Percentiles rank a stretch among this genome's conserved stretches.
phyloP scores from a whole-genome alignment of 2,329 filamentous ascomycete species.

The Malbranchea cinnamomea region DNA sequence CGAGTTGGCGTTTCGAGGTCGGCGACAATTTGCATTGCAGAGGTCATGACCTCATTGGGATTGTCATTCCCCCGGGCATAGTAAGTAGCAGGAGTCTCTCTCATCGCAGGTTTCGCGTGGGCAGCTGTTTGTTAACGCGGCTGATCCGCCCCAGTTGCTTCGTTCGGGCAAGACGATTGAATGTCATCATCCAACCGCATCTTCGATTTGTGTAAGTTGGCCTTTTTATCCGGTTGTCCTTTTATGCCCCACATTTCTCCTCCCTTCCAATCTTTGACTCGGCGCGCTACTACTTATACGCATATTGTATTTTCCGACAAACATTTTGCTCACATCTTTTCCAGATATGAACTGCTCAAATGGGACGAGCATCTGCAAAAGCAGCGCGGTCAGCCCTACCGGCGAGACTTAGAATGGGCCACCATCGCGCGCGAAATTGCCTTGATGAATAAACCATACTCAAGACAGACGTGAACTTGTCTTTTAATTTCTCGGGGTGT shows the following conservation, averaged over 20 bases:
- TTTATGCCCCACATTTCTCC: too few relatives aligned
- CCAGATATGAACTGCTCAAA: conserved; percentile 68
- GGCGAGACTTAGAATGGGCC: conserved; percentile 79
- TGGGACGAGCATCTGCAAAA: conserved; percentile 71
- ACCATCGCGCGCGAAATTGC: conserved; percentile 82
- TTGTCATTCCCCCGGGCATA: conserved; percentile 86
- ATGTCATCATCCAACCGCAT: conserved; percentile 97
- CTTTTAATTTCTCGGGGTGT: conserved; percentile 1
- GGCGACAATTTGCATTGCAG: conserved; percentile 96
- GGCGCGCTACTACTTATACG: background rate
- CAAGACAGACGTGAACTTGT: conserved; percentile 7
- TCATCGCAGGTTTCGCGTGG: too few relatives aligned
- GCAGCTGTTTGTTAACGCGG: too few relatives aligned
- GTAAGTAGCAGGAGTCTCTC: conserved; percentile 28
- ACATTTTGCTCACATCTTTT: conserved; percentile 1
- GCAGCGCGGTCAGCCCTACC: conserved; percentile 38
- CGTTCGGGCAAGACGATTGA: conserved; percentile 77
- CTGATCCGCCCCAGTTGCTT: conserved; percentile 56
- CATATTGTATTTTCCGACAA: background rate
- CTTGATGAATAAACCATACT: conserved; percentile 89
- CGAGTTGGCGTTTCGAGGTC: conserved; percentile 90
- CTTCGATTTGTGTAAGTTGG: conserved; percentile 60
- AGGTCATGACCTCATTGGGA: conserved; percentile 73
- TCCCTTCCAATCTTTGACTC: background rate
- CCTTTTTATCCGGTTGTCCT: background rate